Evolutionary conservation across 768 basidiomycete species (phyloP).

Genomic region (Suillus subaureus): DNA sequence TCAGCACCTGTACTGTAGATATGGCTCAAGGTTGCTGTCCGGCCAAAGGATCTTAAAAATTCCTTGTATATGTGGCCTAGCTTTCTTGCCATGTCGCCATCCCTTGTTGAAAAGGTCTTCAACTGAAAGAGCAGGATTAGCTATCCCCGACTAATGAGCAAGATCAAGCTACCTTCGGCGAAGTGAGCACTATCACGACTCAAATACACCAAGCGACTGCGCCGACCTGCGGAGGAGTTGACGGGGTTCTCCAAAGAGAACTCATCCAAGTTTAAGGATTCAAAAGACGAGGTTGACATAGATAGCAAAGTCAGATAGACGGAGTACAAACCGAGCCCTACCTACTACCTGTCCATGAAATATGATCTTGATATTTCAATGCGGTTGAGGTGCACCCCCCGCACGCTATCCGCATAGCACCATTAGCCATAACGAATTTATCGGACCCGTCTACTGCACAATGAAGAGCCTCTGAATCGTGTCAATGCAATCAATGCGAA

Average conservation of each 20-base stretch:
- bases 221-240: constrained; percentile 38
- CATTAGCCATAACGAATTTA: neutral
- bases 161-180: constrained; percentile 31
- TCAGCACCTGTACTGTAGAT: constrained; percentile 49
- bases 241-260: constrained; percentile 45
- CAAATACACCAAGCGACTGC: constrained; percentile 47
- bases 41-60: constrained; percentile 56
- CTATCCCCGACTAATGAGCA: neutral
- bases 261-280: constrained; percentile 25
- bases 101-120: constrained; percentile 51
- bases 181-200: constrained; percentile 37
- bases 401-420: constrained; percentile 1
- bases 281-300: constrained; percentile 11
- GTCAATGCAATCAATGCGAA: neutral
- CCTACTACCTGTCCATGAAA: neutral
- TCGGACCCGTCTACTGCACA: neutral
- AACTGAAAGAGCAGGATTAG: constrained; percentile 36
- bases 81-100: constrained; percentile 60
- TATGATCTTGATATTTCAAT: neutral
- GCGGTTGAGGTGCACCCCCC: neutral
- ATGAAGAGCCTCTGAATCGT: neutral
- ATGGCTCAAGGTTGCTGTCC: constrained; percentile 45
- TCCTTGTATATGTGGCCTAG: constrained; percentile 47
- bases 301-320: constrained; percentile 3
- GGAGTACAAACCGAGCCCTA: neutral